Evolutionary conservation across 257 asterid species (phyloP), one percentile per base, ranked within the genome.

Genomic region (Eucommia ulmoides): DNA sequence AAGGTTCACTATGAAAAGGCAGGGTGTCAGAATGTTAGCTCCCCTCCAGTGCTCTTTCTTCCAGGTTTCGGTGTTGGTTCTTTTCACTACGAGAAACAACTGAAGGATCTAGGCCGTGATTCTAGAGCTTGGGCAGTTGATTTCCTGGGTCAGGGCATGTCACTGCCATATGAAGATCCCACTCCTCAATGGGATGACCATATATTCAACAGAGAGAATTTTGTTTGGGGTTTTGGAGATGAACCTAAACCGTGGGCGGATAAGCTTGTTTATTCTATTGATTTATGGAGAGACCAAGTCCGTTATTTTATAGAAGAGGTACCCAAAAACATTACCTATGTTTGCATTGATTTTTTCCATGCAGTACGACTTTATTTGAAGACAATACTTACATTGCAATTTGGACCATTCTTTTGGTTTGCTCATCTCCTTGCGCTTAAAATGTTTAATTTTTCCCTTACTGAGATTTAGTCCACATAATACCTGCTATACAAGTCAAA

Each of bases 61-160:
- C 98, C 98, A 3, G 96, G 96, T 24, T 89, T 89, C 62, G 98
- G 96, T 3, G 94, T 80, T 52, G 98, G 98, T 58, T 89, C 98
- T 23, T 89, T 89, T 68, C 98, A 89, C 58, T 89, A 85, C 55
- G 79, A 82, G 48, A 89, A 86, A 47, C 98, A 89, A 70, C 57
- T 89, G 14, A 74, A 76, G 70, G 98, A 85, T 83, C 93, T 89
- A 45, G 98, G 98, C 7, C 82, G 81, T 41, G 91, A 84, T 71
- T 61, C 66, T 49, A 78, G 98, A 72, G 64, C 61, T 7, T 82
- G 78, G 76, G 93, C 98, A 1, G 62, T 82, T 3, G 98, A 89
- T 66, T 89, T 82, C 68, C 76, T 85, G 49, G 98, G 98, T 24
- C 98, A 89, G 51, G 96, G 98, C 26, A 66, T 57, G 81, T 89